Conservation (phyloP, 2,329 filamentous ascomycete genomes). For the Cryphonectria radicalis region DNA sequence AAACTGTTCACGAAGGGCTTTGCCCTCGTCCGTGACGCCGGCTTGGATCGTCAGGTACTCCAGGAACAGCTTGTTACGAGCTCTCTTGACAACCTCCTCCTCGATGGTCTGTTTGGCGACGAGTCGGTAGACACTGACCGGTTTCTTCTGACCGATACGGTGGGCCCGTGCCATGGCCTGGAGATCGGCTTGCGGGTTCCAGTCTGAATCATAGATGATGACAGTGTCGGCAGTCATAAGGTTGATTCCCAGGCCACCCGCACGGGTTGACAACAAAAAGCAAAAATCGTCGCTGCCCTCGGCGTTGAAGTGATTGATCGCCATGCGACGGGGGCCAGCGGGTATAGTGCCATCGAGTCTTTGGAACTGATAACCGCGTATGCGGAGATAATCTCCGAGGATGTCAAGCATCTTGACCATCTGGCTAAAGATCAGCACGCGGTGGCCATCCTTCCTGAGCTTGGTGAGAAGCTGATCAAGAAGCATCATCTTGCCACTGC, state of each 20-base stretch:
- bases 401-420: conserved; percentile 99
- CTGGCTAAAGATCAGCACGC: conserved; percentile 97
- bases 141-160: conserved; percentile 94
- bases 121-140: conserved; percentile 93
- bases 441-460: conserved; percentile 89
- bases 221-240: conserved; percentile 98
- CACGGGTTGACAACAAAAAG: conserved; percentile 91
- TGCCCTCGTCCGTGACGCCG: conserved; percentile 93
- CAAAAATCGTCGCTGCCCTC: conserved; percentile 94
- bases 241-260: conserved; percentile 97
- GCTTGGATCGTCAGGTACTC: conserved; percentile 98
- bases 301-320: conserved; percentile 99
- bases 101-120: conserved; percentile 99
- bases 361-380: conserved; percentile 94
- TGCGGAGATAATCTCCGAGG: conserved; percentile 87
- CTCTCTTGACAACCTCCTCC: conserved; percentile 94
- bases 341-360: conserved; percentile 94
- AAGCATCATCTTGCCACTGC: conserved; percentile 99
- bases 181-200: conserved; percentile 97
- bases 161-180: conserved; percentile 99
- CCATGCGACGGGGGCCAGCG: conserved; percentile 82
- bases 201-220: conserved; percentile 96
- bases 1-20: conserved; percentile 74
- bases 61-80: conserved; percentile 94
- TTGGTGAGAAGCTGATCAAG: conserved; percentile 94